phyloP scores from a whole-genome alignment of 2,329 filamentous ascomycete species.

The Neoascochyta sp. region DNA sequence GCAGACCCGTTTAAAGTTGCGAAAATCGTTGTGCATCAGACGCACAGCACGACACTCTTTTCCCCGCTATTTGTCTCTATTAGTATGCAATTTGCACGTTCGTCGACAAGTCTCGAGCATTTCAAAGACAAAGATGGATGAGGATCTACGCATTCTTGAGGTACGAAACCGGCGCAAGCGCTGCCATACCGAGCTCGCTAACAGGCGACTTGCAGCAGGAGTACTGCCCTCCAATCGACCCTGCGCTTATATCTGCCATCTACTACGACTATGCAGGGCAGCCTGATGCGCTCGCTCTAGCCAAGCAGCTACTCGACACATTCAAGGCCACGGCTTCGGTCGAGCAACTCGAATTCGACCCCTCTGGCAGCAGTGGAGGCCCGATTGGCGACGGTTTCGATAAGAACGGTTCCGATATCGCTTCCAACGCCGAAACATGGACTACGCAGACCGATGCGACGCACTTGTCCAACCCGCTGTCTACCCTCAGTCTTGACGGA shows the following conservation, averaged over 20 bases:
- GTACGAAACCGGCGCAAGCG: constrained; percentile 18
- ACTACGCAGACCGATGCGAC: constrained; percentile 51
- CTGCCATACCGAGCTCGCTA: constrained; percentile 12
- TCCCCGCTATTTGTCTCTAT: too few relatives aligned
- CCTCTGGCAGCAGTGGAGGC: constrained; percentile 62
- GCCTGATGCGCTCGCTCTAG: constrained; percentile 49
- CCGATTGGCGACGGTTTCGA: constrained; percentile 13
- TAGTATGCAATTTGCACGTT: constrained; percentile 26
- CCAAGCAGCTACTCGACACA: constrained; percentile 58
- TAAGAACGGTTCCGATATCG: constrained; percentile 22
- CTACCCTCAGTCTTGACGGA: constrained; percentile 30
- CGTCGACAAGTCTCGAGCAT: constrained; percentile 19
- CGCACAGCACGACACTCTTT: too few relatives aligned
- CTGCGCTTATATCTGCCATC: constrained; percentile 73
- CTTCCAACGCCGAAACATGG: constrained; percentile 39
- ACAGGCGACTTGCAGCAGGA: constrained; percentile 55
- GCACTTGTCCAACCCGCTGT: constrained; percentile 48
- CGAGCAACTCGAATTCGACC: constrained; percentile 76
- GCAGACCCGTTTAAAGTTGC: too few relatives aligned
- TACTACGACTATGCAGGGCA: constrained; percentile 67
- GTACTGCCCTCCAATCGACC: constrained; percentile 72
- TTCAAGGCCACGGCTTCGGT: constrained; percentile 61
- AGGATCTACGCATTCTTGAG: constrained; percentile 32
- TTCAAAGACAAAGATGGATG: constrained; percentile 35
- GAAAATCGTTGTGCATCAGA: too few relatives aligned